Evolutionary conservation across 345 rosid genomes (phyloP), one percentile per base, ranked within the genome.

Genomic region (Hypericum perforatum): DNA sequence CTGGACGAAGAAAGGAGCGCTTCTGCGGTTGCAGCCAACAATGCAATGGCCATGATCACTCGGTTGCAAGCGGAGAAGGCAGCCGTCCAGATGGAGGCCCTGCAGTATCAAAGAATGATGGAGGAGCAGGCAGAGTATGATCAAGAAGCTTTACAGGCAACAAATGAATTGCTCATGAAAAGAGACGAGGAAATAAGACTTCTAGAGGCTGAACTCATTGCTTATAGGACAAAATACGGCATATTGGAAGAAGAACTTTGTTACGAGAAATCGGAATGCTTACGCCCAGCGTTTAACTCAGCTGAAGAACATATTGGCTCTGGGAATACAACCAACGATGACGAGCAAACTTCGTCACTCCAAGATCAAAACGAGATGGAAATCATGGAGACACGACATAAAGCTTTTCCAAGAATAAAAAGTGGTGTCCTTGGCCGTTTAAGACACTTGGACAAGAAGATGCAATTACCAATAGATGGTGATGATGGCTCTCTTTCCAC

Each of bases 101-200:
- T 88, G 54, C 97, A 92, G 74, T 92, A 85, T 63, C 94, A 85
- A 69, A 85, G 98, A 69, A 83, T 92, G 97, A 85, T 92, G 95
- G 97, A 92, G 63, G 98, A 92, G 67, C 89, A 88, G 70, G 94
- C 94, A 15, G 89, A 88, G 63, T 92, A 83, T 47, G 97, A 88
- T 44, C 77, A 88, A 61, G 97, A 92, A 72, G 85, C 86, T 8
- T 64, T 92, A 46, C 95, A 85, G 63, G 74, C 78, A 39, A 64
- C 78, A 42, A 74, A 59, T 10, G 73, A 69, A 52, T 59, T 79
- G 57, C 74, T 85, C 12, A 44, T 41, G 2, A 84, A 82, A 64
- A 74, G 77, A 48, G 91, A 88, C 45, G 86, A 76, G 32, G 84
- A 79, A 40, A 45, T 87, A 37, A 79, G 73, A 68, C 73, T 59